Conservation (phyloP, 306 rosid genomes). For the Parietaria judaica region DNA sequence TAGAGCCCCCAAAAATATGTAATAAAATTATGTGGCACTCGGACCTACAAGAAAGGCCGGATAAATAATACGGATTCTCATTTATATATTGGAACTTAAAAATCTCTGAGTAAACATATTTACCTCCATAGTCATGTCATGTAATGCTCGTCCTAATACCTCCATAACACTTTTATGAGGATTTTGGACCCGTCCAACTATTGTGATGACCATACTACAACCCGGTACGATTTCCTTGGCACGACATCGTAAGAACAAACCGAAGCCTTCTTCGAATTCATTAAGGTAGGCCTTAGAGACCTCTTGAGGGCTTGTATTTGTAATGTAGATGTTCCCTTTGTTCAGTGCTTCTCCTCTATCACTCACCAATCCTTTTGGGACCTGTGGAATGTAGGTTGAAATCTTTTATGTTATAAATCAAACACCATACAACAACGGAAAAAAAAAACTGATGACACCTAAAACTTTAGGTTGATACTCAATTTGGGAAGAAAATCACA, state of each 20-base stretch:
- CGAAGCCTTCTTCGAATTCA: constrained; percentile 70
- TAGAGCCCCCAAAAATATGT: too few species aligned
- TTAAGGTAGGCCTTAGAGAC: constrained; percentile 50
- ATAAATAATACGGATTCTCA: too few species aligned
- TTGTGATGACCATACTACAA: constrained; percentile 71
- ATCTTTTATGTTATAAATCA: background rate
- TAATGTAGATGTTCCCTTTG: too few species aligned
- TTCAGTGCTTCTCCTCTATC: constrained; percentile 26
- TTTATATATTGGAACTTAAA: too few species aligned
- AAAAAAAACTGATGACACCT: too few species aligned
- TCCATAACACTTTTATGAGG: constrained; percentile 88
- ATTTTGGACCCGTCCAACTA: constrained; percentile 61
- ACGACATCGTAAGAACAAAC: constrained; percentile 50
- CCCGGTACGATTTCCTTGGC: constrained; percentile 57
- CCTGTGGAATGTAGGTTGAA: constrained; percentile 28
- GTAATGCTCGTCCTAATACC: constrained; percentile 54
- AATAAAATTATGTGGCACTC: too few species aligned
- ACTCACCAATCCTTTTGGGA: constrained; percentile 52
- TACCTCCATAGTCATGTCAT: constrained; percentile 62
- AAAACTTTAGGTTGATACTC: too few species aligned
- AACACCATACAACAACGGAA: too few species aligned
- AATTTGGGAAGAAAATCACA: too few species aligned
- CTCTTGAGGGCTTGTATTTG: constrained; percentile 35
- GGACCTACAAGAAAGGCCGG: too few species aligned
- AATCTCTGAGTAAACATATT: background rate